Evolutionary conservation across 305 asterid species (phyloP).

Genomic region (Fraxinus nigra): DNA sequence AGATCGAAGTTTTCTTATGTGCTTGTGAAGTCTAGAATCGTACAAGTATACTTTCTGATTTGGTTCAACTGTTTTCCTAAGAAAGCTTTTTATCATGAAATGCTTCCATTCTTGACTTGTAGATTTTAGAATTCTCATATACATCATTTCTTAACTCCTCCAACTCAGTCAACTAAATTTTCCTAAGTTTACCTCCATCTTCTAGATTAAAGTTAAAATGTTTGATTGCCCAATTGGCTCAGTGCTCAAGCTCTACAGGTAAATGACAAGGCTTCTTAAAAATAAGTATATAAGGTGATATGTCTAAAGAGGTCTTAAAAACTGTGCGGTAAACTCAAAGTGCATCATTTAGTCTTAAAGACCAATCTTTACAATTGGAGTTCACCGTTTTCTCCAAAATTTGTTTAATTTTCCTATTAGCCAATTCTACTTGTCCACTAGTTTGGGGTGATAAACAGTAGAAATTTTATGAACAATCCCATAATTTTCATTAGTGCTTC

Average conservation of each 20-base stretch:
- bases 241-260: neutral
- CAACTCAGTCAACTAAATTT: too few species aligned
- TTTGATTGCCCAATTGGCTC: neutral
- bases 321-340: neutral
- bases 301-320: neutral
- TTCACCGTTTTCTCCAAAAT: neutral
- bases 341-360: neutral
- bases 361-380: too few species aligned
- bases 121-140: too few species aligned
- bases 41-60: too few species aligned
- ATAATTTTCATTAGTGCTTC: too few species aligned
- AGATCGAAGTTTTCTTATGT: neutral
- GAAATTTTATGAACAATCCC: neutral
- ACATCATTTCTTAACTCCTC: neutral
- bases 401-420: neutral
- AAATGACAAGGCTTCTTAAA: neutral
- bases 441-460: neutral
- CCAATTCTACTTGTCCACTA: neutral
- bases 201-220: neutral
- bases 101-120: too few species aligned
- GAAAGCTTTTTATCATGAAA: neutral
- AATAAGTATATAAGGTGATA: neutral
- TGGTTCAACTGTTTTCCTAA: too few species aligned
- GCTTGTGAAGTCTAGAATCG: too few species aligned
- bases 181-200: neutral